phyloP scores from a whole-genome alignment of 257 asterid genomes.

The Plantago major region DNA sequence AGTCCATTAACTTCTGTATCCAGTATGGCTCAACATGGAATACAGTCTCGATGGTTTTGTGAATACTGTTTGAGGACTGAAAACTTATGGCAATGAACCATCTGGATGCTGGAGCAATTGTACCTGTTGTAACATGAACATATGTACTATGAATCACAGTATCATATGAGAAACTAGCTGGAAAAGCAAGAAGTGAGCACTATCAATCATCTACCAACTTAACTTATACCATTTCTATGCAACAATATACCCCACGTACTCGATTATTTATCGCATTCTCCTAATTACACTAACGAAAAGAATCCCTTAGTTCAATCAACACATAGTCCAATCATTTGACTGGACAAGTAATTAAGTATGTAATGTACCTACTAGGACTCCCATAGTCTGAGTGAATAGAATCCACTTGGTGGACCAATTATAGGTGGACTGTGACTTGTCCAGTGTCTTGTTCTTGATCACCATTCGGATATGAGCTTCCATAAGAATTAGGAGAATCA shows the following conservation, averaged over 20 bases:
- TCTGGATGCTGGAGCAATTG: conserved; percentile 33
- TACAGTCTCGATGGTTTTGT: conserved; percentile 4
- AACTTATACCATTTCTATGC: no score
- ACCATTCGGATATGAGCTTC: conserved; percentile 27
- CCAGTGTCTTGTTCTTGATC: not conserved
- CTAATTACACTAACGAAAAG: no score
- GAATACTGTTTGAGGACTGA: conserved; percentile 6
- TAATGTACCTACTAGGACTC: conserved; percentile 20
- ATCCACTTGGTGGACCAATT: conserved; percentile 36
- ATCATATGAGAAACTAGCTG: no score
- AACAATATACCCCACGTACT: no score
- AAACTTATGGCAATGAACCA: conserved; percentile 20
- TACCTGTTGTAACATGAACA: conserved; percentile 9
- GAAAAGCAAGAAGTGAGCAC: no score
- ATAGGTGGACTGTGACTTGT: conserved; percentile 19
- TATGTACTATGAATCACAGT: no score
- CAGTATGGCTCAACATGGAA: conserved; percentile 31
- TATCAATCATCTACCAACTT: no score
- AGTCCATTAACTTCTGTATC: conserved; percentile 39
- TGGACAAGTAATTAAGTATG: no score
- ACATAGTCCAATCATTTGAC: no score
- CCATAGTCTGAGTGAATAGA: conserved; percentile 28
- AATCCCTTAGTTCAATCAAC: no score
- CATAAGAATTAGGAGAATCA: conserved; percentile 18
- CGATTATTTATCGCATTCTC: no score